Evolutionary conservation across 805 yeast species (phyloP), one percentile per base, ranked within the genome.

Genomic region (Pichia nakasei): DNA sequence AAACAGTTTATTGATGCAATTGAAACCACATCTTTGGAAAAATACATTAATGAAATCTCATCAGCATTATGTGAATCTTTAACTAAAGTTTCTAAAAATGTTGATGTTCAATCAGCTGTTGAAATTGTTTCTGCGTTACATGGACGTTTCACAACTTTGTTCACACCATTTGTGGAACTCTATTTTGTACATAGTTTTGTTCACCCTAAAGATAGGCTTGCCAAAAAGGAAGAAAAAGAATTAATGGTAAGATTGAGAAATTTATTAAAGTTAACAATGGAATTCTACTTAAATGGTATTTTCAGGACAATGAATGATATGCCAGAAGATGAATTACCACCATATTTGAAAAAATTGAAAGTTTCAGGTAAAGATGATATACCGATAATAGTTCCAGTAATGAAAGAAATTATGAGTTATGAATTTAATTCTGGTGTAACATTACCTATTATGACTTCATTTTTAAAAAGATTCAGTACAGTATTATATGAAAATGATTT

Each of bases 41-140:
- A 85, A 56, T 88, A 85, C 60, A 60, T 85, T 9, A 70, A 81
- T 5, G 97, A 88, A 61, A 65, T 87, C 15, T 65, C 77, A 3
- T 63, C 76, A 3, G 77, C 87, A 0, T 59, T 80, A 0, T 66
- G 72, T 39, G 95, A 87, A 47, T 82, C 84, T 0, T 55, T 85
- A 9, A 43, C 67, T 13, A 75, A 69, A 49, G 69, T 76, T 7
- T 63, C 68, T 9, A 76, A 77, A 44, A 60, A 63, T 8, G 78
- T 72, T 9, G 95, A 86, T 56, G 58, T 84, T 1, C 48, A 53
- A 15, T 79, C 91, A 0, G 78, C 81, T 2, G 70, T 80, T 22
- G 88, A 82, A 51, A 72, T 87, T 1, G 69, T 81, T 0, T 75
- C 86, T 34, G 80, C 79, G 0, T 62, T 88, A 18, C 95, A 87